Conservation (phyloP, 306 rosid species). For the Rubus idaeus region DNA sequence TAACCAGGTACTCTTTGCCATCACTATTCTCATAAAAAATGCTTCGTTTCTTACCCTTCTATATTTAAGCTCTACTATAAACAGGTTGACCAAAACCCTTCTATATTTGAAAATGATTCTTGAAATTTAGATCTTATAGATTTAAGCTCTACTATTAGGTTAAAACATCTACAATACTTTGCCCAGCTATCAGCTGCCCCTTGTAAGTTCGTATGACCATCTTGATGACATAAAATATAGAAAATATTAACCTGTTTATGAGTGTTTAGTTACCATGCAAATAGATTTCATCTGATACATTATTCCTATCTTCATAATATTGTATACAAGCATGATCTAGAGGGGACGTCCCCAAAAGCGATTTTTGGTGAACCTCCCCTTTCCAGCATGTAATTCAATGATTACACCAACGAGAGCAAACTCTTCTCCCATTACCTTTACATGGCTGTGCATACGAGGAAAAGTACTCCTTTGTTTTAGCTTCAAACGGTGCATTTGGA, state of each 20-base stretch:
- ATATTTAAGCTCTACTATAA: not conserved
- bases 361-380: not conserved
- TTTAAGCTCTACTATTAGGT: not conserved
- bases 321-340: not conserved
- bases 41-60: not conserved
- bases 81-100: not conserved
- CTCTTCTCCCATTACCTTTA: not conserved
- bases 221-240: not conserved
- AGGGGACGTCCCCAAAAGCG: not conserved
- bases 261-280: not conserved
- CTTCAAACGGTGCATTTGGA: not conserved
- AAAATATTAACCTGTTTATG: not conserved
- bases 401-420: not conserved
- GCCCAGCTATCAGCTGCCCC: not conserved
- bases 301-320: not conserved
- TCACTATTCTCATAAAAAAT: not conserved
- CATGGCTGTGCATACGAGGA: not conserved
- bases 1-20: constrained; percentile 53
- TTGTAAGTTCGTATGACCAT: not conserved
- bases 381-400: not conserved
- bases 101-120: not conserved
- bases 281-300: not conserved
- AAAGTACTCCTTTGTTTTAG: not conserved
- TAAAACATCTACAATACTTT: not conserved
- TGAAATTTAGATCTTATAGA: not conserved